Evolutionary conservation across 768 basidiomycete species (phyloP).

Genomic region (Boletales sp.): DNA sequence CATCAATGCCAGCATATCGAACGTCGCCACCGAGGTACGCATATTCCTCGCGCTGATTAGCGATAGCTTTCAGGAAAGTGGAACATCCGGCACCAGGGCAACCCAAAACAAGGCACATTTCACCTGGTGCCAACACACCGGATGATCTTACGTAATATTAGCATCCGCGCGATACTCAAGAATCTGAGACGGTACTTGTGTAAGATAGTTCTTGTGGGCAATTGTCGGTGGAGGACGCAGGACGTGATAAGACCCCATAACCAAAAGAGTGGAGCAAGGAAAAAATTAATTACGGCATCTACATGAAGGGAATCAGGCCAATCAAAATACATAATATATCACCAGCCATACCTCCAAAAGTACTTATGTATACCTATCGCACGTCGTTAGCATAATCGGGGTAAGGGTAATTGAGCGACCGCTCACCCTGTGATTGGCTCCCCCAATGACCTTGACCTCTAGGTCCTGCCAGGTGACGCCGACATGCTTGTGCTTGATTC

Average conservation of each 20-base stretch:
- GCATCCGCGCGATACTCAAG: neutral
- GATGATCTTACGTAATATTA: slow-evolving; percentile 43
- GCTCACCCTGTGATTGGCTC: slow-evolving; percentile 52
- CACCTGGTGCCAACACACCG: slow-evolving; percentile 70
- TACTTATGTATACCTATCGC: slow-evolving; percentile 47
- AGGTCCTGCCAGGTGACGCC: slow-evolving; percentile 74
- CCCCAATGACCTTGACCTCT: slow-evolving; percentile 58
- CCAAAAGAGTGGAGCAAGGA: slow-evolving; percentile 49
- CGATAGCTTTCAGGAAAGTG: slow-evolving; percentile 80
- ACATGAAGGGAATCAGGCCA: neutral
- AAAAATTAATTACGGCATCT: slow-evolving; percentile 55
- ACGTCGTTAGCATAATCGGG: slow-evolving; percentile 2
- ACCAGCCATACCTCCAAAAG: slow-evolving; percentile 49
- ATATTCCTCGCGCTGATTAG: slow-evolving; percentile 71
- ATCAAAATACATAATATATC: neutral
- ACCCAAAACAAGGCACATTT: slow-evolving; percentile 86
- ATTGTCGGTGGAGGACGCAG: slow-evolving; percentile 35
- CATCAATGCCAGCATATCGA: slow-evolving; percentile 77
- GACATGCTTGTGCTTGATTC: slow-evolving; percentile 71
- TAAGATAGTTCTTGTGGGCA: slow-evolving; percentile 50
- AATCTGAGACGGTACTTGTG: slow-evolving; percentile 41
- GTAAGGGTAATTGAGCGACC: neutral
- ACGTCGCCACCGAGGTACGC: slow-evolving; percentile 65
- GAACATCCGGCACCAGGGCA: slow-evolving; percentile 84
- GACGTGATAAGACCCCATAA: slow-evolving; percentile 41